These are phyloP conservation scores for Tympanopsis confertula DNA, from an alignment of 2,329 filamentous ascomycete genomes.

Conservation along the genomic window DNA sequence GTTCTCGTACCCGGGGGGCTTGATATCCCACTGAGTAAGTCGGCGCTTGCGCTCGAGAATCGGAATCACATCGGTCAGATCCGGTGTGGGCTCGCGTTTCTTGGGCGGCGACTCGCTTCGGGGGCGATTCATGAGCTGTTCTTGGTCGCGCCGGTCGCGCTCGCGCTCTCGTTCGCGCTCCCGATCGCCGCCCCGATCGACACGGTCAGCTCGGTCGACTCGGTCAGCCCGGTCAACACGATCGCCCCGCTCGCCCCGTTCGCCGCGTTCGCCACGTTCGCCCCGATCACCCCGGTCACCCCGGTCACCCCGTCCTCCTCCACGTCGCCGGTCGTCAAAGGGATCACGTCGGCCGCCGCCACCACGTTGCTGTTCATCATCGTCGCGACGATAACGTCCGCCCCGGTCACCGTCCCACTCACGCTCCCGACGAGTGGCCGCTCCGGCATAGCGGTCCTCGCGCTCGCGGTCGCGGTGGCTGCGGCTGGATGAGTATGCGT, in stretches of 20 bases:
- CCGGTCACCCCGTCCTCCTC: conserved; percentile 23
- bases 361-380: conserved; percentile 42
- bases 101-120: conserved; percentile 72
- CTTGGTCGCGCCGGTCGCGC: conserved; percentile 26
- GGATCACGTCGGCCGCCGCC: conserved; percentile 40
- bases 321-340: conserved; percentile 48
- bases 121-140: conserved; percentile 50
- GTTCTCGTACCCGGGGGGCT: conserved; percentile 94
- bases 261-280: conserved; percentile 29
- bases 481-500: conserved; percentile 85
- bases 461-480: conserved; percentile 87
- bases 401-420: conserved; percentile 66
- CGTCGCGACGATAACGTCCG: conserved; percentile 56
- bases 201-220: conserved; percentile 45
- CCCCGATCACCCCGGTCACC: conserved; percentile 39
- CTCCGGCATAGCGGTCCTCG: conserved; percentile 75
- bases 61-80: conserved; percentile 75
- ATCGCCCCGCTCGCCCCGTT: conserved; percentile 42
- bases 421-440: conserved; percentile 52
- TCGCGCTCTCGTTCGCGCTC: conserved; percentile 42
- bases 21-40: conserved; percentile 98
- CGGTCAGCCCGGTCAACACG: conserved; percentile 36
- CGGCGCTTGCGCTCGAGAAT: conserved; percentile 79
- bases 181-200: conserved; percentile 22
- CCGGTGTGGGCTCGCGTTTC: conserved; percentile 90